These are phyloP conservation scores for Cordyceps cateniannulata DNA, from an alignment of 2,329 filamentous ascomycete species.

Conservation along the genomic window DNA sequence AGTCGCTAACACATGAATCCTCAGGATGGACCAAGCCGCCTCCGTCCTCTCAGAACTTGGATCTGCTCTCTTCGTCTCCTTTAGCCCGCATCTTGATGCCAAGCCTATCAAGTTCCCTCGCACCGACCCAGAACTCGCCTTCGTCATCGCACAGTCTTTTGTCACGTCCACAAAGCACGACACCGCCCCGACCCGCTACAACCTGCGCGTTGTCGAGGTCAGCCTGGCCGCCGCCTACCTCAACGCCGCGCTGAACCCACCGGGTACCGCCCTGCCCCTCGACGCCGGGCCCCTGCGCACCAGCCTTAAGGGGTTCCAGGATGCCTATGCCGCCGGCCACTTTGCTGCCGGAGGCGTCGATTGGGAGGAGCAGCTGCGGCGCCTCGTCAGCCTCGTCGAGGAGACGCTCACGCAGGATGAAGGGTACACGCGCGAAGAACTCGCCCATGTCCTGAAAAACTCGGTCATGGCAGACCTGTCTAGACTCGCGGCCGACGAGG, in stretches of 20 bases:
- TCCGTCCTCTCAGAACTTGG: slow-evolving; percentile 88
- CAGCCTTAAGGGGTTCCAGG: slow-evolving; percentile 80
- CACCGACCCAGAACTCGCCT: slow-evolving; percentile 75
- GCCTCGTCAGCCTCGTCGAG: slow-evolving; percentile 63
- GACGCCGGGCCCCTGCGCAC: slow-evolving; percentile 80
- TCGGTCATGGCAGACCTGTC: slow-evolving; percentile 67
- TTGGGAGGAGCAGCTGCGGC: slow-evolving; percentile 62
- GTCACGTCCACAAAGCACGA: slow-evolving; percentile 92
- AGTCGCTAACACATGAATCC: background rate
- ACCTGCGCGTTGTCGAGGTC: slow-evolving; percentile 92
- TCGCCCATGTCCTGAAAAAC: slow-evolving; percentile 60
- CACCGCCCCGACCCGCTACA: slow-evolving; percentile 91
- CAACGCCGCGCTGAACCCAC: slow-evolving; percentile 50
- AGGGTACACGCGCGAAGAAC: slow-evolving; percentile 83
- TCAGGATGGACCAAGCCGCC: slow-evolving; percentile 92
- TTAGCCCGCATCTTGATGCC: slow-evolving; percentile 71
- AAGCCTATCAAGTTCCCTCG: slow-evolving; percentile 75
- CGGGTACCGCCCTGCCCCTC: slow-evolving; percentile 55
- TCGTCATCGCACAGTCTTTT: slow-evolving; percentile 91
- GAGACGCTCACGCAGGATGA: slow-evolving; percentile 69
- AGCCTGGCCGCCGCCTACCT: slow-evolving; percentile 74
- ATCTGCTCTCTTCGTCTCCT: slow-evolving; percentile 83
- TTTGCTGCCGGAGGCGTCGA: slow-evolving; percentile 29
- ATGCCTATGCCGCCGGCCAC: slow-evolving; percentile 51
- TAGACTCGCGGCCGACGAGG: slow-evolving; percentile 15